These are phyloP conservation scores for Strobilomyces dryophilus DNA, from an alignment of 768 basidiomycete genomes.

Conservation along the genomic window DNA sequence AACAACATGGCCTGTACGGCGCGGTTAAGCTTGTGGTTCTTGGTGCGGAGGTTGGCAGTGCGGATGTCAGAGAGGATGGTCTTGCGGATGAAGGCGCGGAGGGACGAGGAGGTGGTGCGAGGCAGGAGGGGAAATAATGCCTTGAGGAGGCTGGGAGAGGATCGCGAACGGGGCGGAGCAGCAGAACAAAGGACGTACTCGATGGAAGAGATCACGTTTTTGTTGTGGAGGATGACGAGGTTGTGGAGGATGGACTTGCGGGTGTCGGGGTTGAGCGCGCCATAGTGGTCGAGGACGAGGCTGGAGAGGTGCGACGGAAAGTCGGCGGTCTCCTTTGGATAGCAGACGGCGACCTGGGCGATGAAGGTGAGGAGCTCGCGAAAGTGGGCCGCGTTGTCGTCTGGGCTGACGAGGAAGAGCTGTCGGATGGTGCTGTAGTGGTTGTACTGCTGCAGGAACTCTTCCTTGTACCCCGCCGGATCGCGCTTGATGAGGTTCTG, in stretches of 20 bases:
- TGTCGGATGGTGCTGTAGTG: constrained; percentile 86
- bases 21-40: constrained; percentile 94
- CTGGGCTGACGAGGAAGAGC: constrained; percentile 78
- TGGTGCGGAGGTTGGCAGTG: constrained; percentile 81
- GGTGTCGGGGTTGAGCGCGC: constrained; percentile 71
- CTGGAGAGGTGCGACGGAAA: constrained; percentile 79
- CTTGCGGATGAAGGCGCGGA: constrained; percentile 83
- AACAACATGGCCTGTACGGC: constrained; percentile 96
- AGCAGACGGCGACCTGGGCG: constrained; percentile 74
- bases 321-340: constrained; percentile 84
- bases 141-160: constrained; percentile 64
- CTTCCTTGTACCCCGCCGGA: constrained; percentile 85
- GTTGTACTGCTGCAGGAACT: constrained; percentile 95
- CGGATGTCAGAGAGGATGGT: constrained; percentile 93
- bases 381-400: constrained; percentile 82
- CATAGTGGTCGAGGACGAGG: constrained; percentile 77
- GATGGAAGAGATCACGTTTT: constrained; percentile 87
- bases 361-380: constrained; percentile 88
- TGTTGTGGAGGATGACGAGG: constrained; percentile 89
- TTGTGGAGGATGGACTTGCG: constrained; percentile 85
- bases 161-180: constrained; percentile 3
- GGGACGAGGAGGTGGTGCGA: constrained; percentile 80
- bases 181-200: constrained; percentile 51
- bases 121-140: constrained; percentile 93
- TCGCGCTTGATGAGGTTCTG: constrained; percentile 98